Conservation (phyloP, 1,284 basidiomycete species). For the Grifola frondosa region DNA sequence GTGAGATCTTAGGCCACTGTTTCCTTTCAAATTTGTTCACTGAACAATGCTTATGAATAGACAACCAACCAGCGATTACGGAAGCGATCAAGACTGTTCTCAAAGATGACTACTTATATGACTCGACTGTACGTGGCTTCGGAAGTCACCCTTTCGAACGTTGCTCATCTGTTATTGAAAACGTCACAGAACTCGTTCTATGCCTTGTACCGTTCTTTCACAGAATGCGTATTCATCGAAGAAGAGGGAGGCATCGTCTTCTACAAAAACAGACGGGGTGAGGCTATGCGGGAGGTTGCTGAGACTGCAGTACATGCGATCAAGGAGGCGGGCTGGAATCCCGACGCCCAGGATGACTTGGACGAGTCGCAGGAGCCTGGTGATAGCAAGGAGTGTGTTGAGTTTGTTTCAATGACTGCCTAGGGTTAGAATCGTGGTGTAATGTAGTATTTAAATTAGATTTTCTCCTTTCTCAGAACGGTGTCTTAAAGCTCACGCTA, state of each 20-base stretch:
- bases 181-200: conserved; percentile 30
- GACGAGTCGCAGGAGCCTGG: too few species aligned
- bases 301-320: conserved; percentile 14
- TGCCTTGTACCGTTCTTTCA: conserved; percentile 38
- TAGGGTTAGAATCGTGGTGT: too few species aligned
- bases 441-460: too few species aligned
- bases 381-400: too few species aligned
- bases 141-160: conserved; percentile 35
- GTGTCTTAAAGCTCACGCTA: too few species aligned
- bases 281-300: conserved; percentile 23
- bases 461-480: too few species aligned
- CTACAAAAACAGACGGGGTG: conserved; percentile 69
- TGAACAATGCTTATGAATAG: conserved; percentile 40
- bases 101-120: conserved; percentile 38
- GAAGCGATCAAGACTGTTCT: conserved; percentile 29
- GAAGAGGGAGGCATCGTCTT: conserved; percentile 76
- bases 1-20: conserved; percentile 25
- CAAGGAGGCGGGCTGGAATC: conserved; percentile 19
- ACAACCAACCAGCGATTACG: conserved; percentile 35
- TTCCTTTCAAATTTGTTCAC: background rate
- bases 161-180: conserved; percentile 39
- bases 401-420: too few species aligned
- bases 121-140: conserved; percentile 42
- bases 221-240: conserved; percentile 61
- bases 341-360: conserved; percentile 20